Evolutionary conservation across 345 rosid species (phyloP), one percentile per base, ranked within the genome.

Genomic region (Citrus inodora): DNA sequence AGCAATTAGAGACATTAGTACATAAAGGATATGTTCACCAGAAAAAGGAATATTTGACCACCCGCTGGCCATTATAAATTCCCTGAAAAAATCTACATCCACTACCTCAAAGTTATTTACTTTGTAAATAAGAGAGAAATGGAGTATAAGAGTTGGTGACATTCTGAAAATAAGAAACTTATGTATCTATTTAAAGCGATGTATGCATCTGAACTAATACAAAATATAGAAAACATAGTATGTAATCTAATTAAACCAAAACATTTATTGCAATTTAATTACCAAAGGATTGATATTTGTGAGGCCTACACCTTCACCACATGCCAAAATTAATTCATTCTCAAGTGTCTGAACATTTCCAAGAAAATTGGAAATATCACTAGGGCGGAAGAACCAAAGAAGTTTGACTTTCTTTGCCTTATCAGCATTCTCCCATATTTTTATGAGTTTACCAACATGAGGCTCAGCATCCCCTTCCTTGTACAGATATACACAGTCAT

Each of bases 321-420:
- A 89, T 9, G 94, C 98, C 84, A 96, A 67, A 86, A 96, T 85
- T 75, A 96, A 71, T 84, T 96, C 99, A 77, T 96, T 92, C 75
- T 77, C 79, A 32, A 66, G 80, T 38, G 66, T 4, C 74, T 73
- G 81, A 56, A 81, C 84, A 79, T 72, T 82, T 66, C 82, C 80
- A 53, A 91, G 87, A 85, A 74, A 84, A 30, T 83, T 77, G 9
- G 76, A 53, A 68, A 96, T 85, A 85, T 96, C 99, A 70, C 51
- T 74, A 38, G 97, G 93, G 59, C 81, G 91, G 80, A 92, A 89
- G 78, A 89, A 90, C 99, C 99, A 96, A 51, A 94, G 87, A 78
- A 92, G 80, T 88, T 88, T 92, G 73, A 89, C 89, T 82, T 73
- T 87, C 79, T 85, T 93, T 3, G 79, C 38, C 85, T 83, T 86